A percentile compares a stretch with the other conserved stretches of the same genome.
phyloP scores from a whole-genome alignment of 2,329 filamentous ascomycete species.

The Ophiostoma triangulosporum region DNA sequence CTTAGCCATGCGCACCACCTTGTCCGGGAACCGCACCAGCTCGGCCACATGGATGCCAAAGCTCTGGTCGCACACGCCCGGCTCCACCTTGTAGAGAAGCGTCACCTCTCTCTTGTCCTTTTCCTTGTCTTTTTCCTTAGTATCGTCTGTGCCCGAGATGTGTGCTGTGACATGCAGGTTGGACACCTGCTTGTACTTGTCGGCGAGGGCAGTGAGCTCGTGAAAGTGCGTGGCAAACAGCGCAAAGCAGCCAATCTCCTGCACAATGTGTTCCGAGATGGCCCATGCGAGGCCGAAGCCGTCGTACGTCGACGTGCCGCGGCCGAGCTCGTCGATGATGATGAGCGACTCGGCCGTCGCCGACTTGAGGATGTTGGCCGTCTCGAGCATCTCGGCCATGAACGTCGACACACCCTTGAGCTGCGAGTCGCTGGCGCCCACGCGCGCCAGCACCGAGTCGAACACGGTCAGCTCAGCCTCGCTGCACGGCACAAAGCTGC shows the following conservation, averaged over 20 bases:
- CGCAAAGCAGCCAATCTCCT: conserved; percentile 84
- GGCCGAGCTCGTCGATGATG: conserved; percentile 95
- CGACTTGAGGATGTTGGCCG: conserved; percentile 94
- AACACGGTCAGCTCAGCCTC: conserved; percentile 91
- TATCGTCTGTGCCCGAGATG: conserved; percentile 41
- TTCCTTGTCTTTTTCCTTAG: conserved; percentile 18
- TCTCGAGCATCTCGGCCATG: conserved; percentile 99
- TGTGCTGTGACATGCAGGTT: conserved; percentile 96
- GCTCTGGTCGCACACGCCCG: conserved; percentile 89
- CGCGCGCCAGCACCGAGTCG: conserved; percentile 89
- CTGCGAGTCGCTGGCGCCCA: conserved; percentile 91
- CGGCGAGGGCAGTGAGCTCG: conserved; percentile 81
- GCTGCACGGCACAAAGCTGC: conserved; percentile 86
- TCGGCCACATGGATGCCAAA: conserved; percentile 98
- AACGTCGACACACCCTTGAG: conserved; percentile 97
- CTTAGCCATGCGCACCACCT: conserved; percentile 98
- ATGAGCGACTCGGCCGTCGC: conserved; percentile 91
- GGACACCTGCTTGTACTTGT: conserved; percentile 73
- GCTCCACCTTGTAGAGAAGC: conserved; percentile 89
- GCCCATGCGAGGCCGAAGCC: conserved; percentile 98
- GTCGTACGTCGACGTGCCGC: conserved; percentile 95
- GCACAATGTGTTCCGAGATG: conserved; percentile 93
- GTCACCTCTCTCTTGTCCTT: conserved; percentile 72
- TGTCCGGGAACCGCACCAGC: conserved; percentile 87
- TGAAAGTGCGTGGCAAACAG: conserved; percentile 98